Evolutionary conservation across 2,329 filamentous ascomycete genomes (phyloP).

Genomic region (Neonectria magnoliae): DNA sequence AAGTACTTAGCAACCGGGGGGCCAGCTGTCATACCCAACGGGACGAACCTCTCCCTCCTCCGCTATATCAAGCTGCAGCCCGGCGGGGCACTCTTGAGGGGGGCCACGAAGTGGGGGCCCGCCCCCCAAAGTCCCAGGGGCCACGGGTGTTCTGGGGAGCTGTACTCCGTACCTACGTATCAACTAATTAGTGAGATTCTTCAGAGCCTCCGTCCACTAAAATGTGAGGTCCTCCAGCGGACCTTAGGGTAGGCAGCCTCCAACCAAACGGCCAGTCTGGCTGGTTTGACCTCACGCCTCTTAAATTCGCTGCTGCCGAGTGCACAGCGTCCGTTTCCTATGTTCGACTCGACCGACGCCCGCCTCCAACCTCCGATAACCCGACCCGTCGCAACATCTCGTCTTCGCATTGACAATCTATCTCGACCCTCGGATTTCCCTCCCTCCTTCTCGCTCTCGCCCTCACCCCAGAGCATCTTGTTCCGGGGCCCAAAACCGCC

Average conservation of each 20-base stretch:
- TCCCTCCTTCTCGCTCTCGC: not conserved
- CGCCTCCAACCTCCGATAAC: not conserved
- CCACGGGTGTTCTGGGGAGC: not conserved
- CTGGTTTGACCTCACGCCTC: not conserved
- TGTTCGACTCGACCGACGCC: not conserved
- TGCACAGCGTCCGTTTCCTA: not conserved
- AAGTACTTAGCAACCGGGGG: too few species aligned
- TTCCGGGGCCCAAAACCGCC: constrained; percentile 2
- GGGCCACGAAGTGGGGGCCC: constrained; percentile 11
- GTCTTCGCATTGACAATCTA: not conserved
- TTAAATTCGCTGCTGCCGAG: not conserved
- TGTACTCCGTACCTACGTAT: not conserved
- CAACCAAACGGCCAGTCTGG: not conserved
- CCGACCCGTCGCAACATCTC: not conserved
- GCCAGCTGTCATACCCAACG: not conserved
- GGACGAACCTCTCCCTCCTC: too few species aligned
- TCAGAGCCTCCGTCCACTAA: constrained; percentile 31
- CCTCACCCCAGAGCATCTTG: constrained; percentile 10
- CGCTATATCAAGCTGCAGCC: constrained; percentile 7
- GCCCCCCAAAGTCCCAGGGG: constrained; percentile 15
- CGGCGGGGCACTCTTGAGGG: constrained; percentile 24
- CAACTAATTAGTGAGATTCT: constrained; percentile 34
- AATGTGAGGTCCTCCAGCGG: not conserved
- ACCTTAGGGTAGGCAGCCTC: not conserved
- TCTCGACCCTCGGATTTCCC: too few species aligned